Conservation (phyloP, 2,329 filamentous ascomycete genomes). For the Pestalotiopsis sp. region DNA sequence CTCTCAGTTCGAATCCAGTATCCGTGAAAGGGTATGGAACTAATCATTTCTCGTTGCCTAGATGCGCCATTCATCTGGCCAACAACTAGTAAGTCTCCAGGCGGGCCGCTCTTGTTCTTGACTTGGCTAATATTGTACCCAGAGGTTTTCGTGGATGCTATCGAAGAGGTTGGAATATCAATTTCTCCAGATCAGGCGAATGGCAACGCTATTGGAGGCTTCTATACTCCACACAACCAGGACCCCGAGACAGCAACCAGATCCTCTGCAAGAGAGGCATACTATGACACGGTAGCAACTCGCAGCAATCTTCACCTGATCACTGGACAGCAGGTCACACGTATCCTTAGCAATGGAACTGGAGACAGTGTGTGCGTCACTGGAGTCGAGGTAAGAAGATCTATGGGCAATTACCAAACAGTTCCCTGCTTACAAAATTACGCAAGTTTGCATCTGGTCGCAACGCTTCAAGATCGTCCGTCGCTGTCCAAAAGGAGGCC, state of each 20-base stretch:
- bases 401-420: not conserved
- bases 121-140: not conserved
- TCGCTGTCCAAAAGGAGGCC: slow-evolving; percentile 32
- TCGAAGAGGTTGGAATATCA: slow-evolving; percentile 3
- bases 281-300: slow-evolving; percentile 38
- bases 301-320: slow-evolving; percentile 43
- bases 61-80: slow-evolving; percentile 4
- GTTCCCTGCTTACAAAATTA: slow-evolving; percentile 8
- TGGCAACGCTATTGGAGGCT: slow-evolving; percentile 9
- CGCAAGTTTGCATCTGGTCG: slow-evolving; percentile 28
- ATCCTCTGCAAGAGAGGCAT: slow-evolving; percentile 33
- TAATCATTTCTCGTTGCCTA: not conserved
- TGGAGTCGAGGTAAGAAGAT: slow-evolving; percentile 40
- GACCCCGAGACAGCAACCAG: not conserved
- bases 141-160: slow-evolving; percentile 2
- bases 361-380: slow-evolving; percentile 22
- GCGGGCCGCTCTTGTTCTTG: not conserved
- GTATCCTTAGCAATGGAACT: slow-evolving; percentile 25
- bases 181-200: not conserved
- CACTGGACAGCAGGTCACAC: slow-evolving; percentile 41
- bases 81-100: not conserved
- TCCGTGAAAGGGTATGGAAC: not conserved
- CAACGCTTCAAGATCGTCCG: slow-evolving; percentile 19
- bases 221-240: not conserved
- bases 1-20: too few species aligned